Evolutionary conservation across 768 basidiomycete species (phyloP).

Genomic region (Lyophyllum semitale): DNA sequence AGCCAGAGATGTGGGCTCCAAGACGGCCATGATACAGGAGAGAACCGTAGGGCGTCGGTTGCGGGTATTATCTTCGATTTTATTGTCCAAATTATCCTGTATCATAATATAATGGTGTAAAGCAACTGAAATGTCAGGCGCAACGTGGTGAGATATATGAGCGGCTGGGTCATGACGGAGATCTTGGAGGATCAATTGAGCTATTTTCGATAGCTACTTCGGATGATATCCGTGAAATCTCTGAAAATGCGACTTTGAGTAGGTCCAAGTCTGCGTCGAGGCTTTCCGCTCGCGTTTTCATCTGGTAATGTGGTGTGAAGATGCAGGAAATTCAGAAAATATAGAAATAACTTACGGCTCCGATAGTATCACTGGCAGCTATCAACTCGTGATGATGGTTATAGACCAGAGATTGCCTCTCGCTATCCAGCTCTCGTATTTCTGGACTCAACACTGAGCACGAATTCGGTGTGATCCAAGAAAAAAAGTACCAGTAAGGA

Average conservation of each 20-base stretch:
- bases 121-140: background rate
- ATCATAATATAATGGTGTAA: constrained; percentile 5
- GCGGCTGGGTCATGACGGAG: background rate
- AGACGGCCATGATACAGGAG: constrained; percentile 1
- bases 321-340: background rate
- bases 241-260: constrained; percentile 79
- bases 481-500: constrained; percentile 57
- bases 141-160: background rate
- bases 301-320: constrained; percentile 43
- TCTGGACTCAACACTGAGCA: constrained; percentile 45
- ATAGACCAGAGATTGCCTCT: constrained; percentile 89
- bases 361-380: constrained; percentile 90
- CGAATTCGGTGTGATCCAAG: background rate
- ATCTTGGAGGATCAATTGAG: background rate
- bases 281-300: constrained; percentile 86
- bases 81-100: constrained; percentile 2
- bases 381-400: constrained; percentile 96
- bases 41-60: background rate
- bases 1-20: constrained; percentile 40
- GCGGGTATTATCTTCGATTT: background rate
- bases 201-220: constrained; percentile 58
- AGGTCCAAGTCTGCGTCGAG: constrained; percentile 84
- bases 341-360: constrained; percentile 54
- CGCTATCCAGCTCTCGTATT: constrained; percentile 84
- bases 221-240: constrained; percentile 77